phyloP scores from a whole-genome alignment of 2,329 filamentous ascomycete species.

The Cladophialophora bantiana region DNA sequence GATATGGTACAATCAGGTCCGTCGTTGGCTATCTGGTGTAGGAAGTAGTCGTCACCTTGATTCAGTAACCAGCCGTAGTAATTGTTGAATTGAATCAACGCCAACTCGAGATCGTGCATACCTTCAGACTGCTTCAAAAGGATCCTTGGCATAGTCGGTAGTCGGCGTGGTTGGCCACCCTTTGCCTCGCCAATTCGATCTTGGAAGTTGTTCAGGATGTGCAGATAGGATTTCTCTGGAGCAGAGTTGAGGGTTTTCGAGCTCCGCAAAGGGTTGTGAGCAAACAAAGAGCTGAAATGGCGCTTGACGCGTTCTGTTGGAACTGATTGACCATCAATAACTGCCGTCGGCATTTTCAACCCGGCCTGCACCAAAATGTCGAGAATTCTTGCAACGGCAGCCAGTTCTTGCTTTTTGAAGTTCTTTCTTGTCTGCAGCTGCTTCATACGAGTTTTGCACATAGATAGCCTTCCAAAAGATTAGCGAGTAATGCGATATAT shows the following conservation, averaged over 20 bases:
- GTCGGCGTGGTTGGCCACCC: neutral
- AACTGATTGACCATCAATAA: constrained; percentile 13
- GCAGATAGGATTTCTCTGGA: neutral
- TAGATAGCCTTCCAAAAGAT: constrained; percentile 18
- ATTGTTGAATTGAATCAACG: constrained; percentile 23
- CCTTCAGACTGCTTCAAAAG: constrained; percentile 22
- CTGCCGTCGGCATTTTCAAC: constrained; percentile 4
- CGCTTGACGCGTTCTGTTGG: constrained; percentile 24
- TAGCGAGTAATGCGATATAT: neutral
- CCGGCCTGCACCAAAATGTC: constrained; percentile 22
- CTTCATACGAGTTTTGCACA: constrained; percentile 34
- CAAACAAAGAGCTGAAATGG: constrained; percentile 19
- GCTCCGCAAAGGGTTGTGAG: neutral
- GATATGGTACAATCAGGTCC: neutral
- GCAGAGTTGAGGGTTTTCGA: neutral
- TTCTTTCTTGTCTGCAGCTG: constrained; percentile 33
- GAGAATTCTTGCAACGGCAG: constrained; percentile 17
- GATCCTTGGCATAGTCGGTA: constrained; percentile 6
- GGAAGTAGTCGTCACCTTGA: constrained; percentile 13
- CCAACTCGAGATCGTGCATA: constrained; percentile 18
- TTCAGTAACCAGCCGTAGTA: constrained; percentile 23
- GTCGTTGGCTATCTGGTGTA: neutral
- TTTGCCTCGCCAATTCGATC: neutral
- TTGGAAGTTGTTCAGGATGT: neutral
- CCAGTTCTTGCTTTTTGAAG: constrained; percentile 30